phyloP scores from a whole-genome alignment of 805 yeast species.

The Saturnispora quitensis region DNA sequence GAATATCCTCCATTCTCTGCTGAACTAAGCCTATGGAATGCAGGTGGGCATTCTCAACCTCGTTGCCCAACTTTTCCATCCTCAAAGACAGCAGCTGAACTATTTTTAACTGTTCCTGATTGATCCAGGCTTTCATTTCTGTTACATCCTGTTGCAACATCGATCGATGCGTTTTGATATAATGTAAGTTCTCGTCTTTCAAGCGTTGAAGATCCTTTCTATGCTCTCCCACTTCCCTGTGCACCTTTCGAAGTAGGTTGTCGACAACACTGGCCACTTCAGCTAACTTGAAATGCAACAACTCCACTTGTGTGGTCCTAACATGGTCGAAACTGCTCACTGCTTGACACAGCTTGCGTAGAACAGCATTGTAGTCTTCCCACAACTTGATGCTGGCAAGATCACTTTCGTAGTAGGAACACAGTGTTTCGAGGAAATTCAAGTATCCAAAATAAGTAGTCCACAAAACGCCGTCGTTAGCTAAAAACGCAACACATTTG shows the following conservation, averaged over 20 bases:
- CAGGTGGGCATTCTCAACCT: not conserved
- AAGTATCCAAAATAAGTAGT: slow-evolving; percentile 19
- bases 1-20: not conserved
- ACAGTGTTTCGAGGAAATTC: slow-evolving; percentile 9
- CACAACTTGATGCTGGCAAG: not conserved
- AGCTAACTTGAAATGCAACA: not conserved
- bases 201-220: not conserved
- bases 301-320: not conserved
- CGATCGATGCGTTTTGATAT: not conserved
- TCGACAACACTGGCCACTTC: not conserved
- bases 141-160: not conserved
- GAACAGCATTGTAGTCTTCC: slow-evolving; percentile 5
- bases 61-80: not conserved
- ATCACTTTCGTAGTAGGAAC: slow-evolving; percentile 5
- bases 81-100: not conserved
- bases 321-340: not conserved
- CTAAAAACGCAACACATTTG: slow-evolving; percentile 10
- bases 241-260: not conserved
- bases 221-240: not conserved
- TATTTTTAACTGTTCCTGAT: not conserved
- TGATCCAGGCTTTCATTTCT: not conserved
- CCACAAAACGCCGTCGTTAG: slow-evolving; percentile 11
- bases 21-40: not conserved
- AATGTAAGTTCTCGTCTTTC: not conserved
- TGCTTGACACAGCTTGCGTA: not conserved